Conservation (phyloP, 352 stramenopile genomes). For the Thalassiosira livingstoniorum region DNA sequence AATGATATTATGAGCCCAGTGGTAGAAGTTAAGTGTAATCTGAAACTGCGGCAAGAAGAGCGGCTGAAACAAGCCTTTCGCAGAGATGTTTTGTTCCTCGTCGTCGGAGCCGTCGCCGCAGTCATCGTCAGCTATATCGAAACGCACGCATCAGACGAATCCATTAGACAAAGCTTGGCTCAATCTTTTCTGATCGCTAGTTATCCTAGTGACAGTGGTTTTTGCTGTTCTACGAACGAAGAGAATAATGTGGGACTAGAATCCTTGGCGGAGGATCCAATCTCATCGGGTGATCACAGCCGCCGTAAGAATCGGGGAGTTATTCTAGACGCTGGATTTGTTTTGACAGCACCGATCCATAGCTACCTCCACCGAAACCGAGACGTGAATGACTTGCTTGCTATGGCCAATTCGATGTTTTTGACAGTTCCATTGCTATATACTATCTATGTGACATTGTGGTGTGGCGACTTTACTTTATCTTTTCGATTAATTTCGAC, state of each 20-base stretch:
- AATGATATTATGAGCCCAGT: too few species aligned
- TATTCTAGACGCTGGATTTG: slow-evolving; percentile 62
- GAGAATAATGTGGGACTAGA: not conserved
- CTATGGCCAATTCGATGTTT: slow-evolving; percentile 47
- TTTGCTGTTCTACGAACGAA: not conserved
- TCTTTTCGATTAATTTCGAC: slow-evolving; percentile 47
- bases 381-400: slow-evolving; percentile 52
- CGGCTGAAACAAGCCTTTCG: slow-evolving; percentile 34
- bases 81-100: slow-evolving; percentile 42
- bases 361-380: slow-evolving; percentile 34
- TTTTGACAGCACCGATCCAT: slow-evolving; percentile 39
- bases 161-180: slow-evolving; percentile 25
- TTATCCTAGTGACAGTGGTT: not conserved
- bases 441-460: slow-evolving; percentile 47
- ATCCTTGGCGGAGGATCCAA: not conserved
- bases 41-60: too few species aligned
- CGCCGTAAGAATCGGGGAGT: not conserved
- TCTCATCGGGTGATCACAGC: not conserved
- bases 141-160: slow-evolving; percentile 37
- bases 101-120: slow-evolving; percentile 25
- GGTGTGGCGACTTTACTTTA: slow-evolving; percentile 51
- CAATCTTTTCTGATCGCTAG: not conserved
- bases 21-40: too few species aligned
- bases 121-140: slow-evolving; percentile 46
- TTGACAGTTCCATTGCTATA: slow-evolving; percentile 39